Percentiles rank a stretch among this genome's conserved stretches.
These are phyloP conservation scores for Bjerkandera adusta DNA, from an alignment of 1,284 basidiomycete species.

Conservation along the genomic window DNA sequence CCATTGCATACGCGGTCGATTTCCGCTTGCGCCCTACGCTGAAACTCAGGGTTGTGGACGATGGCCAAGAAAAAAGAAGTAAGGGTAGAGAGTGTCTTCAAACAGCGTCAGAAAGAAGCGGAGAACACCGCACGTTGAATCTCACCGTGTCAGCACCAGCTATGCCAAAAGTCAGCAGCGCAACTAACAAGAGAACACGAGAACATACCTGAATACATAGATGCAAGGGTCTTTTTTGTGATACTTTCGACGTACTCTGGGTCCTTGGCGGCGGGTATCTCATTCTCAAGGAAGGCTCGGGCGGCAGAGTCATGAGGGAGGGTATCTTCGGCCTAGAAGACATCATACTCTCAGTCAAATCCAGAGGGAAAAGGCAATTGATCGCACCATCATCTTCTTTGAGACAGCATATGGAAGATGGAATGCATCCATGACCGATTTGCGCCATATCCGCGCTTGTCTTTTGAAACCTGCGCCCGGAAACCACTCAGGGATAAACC, in stretches of 20 bases:
- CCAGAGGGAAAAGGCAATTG: no score
- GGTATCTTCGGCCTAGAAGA: neutral
- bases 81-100: conserved; percentile 3
- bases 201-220: neutral
- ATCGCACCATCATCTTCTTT: neutral
- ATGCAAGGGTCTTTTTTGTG: neutral
- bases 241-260: neutral
- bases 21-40: conserved; percentile 3
- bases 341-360: no score
- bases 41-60: conserved; percentile 6
- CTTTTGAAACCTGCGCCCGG: neutral
- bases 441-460: conserved; percentile 3
- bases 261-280: neutral
- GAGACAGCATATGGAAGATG: conserved; percentile 19
- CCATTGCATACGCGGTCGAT: conserved; percentile 7
- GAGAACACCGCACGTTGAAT: neutral
- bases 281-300: neutral
- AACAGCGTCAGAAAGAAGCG: neutral
- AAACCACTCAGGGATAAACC: conserved; percentile 1
- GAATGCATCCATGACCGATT: conserved; percentile 18
- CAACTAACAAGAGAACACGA: neutral
- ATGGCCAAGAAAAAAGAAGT: conserved; percentile 8
- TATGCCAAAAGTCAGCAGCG: neutral
- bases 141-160: conserved; percentile 7
- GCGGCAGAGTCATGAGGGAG: neutral